Evolutionary conservation across 2,329 filamentous ascomycete genomes (phyloP).

Genomic region (Truncatella angustata): DNA sequence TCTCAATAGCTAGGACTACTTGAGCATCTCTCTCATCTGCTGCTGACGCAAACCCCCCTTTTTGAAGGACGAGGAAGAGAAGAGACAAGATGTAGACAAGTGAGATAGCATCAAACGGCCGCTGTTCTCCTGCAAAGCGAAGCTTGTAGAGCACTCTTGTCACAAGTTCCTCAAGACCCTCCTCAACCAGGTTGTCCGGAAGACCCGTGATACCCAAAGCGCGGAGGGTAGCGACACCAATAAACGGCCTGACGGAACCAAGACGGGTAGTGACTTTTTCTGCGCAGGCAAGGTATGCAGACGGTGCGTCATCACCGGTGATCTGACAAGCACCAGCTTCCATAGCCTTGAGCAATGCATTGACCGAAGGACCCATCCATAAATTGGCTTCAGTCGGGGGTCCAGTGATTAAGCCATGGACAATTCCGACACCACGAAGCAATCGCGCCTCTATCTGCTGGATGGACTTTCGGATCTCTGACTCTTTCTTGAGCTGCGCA

Average conservation of each 20-base stretch:
- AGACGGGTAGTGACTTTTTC: constrained; percentile 72
- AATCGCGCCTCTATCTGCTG: constrained; percentile 67
- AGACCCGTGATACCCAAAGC: constrained; percentile 73
- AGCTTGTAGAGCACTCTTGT: constrained; percentile 89
- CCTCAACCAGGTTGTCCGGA: constrained; percentile 68
- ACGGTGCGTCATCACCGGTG: constrained; percentile 74
- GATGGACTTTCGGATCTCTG: constrained; percentile 73
- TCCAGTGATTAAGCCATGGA: constrained; percentile 76
- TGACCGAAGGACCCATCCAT: constrained; percentile 84
- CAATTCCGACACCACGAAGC: constrained; percentile 80
- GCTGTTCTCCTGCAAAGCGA: constrained; percentile 85
- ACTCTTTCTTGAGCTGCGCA: constrained; percentile 84
- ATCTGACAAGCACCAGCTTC: constrained; percentile 79
- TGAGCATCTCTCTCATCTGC: constrained; percentile 86
- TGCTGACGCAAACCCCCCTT: constrained; percentile 72
- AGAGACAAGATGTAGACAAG: constrained; percentile 85
- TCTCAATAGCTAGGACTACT: constrained; percentile 82
- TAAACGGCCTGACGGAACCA: constrained; percentile 74
- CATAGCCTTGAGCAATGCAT: constrained; percentile 70
- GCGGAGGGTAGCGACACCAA: constrained; percentile 83
- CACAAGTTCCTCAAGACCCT: constrained; percentile 79
- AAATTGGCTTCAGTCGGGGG: constrained; percentile 84
- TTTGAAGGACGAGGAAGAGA: constrained; percentile 72
- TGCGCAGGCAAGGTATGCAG: constrained; percentile 77
- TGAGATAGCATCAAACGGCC: constrained; percentile 87